Conservation (phyloP, 2,329 filamentous ascomycete species). For the Didymella pinodella region DNA sequence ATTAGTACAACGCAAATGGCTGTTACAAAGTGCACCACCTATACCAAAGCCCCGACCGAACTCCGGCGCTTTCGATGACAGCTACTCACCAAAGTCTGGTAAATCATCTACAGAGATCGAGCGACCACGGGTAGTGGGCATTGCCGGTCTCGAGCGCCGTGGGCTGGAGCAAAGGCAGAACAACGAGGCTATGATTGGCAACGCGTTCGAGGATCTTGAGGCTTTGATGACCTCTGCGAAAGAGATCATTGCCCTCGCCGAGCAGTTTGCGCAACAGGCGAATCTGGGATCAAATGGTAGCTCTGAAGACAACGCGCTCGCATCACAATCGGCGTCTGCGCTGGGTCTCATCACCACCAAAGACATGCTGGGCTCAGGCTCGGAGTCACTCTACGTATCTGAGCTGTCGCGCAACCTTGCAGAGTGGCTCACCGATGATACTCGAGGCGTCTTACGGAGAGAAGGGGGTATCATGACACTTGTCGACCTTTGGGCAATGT, state of each 20-base stretch:
- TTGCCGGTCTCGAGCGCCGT: slow-evolving; percentile 88
- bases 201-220: slow-evolving; percentile 93
- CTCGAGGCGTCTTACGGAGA: slow-evolving; percentile 44
- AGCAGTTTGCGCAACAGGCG: slow-evolving; percentile 78
- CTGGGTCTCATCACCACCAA: slow-evolving; percentile 92
- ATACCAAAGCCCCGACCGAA: slow-evolving; percentile 70
- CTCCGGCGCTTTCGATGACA: slow-evolving; percentile 44
- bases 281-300: slow-evolving; percentile 63
- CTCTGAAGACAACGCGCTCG: slow-evolving; percentile 74
- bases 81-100: slow-evolving; percentile 32
- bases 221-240: slow-evolving; percentile 97
- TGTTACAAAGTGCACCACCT: slow-evolving; percentile 87
- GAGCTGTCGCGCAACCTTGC: slow-evolving; percentile 52
- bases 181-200: slow-evolving; percentile 91
- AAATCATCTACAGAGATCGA: slow-evolving; percentile 32
- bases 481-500: slow-evolving; percentile 64
- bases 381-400: slow-evolving; percentile 87
- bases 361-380: slow-evolving; percentile 83
- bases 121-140: slow-evolving; percentile 74
- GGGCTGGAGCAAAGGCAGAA: slow-evolving; percentile 86
- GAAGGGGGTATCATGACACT: slow-evolving; percentile 53
- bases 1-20: slow-evolving; percentile 93
- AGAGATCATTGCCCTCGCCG: slow-evolving; percentile 91
- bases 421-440: slow-evolving; percentile 52
- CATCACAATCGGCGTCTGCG: slow-evolving; percentile 83